These are phyloP conservation scores for Leccinum fibrillosum DNA, from an alignment of 768 basidiomycete genomes.

Conservation along the genomic window DNA sequence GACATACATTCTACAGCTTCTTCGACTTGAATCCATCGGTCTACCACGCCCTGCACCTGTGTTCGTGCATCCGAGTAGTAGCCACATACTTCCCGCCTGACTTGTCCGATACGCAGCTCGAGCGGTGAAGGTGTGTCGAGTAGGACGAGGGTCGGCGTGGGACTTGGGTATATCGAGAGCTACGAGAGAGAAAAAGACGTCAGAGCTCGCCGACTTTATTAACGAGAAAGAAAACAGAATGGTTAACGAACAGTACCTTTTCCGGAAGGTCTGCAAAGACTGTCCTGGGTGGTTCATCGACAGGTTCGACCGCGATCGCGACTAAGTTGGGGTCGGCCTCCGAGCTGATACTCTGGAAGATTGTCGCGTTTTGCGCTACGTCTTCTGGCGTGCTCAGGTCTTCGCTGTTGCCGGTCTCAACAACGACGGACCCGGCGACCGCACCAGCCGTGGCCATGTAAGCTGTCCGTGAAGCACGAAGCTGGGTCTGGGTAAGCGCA, in stretches of 20 bases:
- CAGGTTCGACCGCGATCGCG: conserved; percentile 2
- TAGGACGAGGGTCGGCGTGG: conserved; percentile 61
- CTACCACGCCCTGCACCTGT: conserved; percentile 68
- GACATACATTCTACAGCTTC: conserved; percentile 78
- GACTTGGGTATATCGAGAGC: conserved; percentile 80
- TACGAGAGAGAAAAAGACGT: conserved; percentile 27
- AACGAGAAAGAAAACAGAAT: background rate
- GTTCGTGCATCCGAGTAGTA: conserved; percentile 57
- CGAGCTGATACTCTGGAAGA: background rate
- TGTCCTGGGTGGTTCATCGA: conserved; percentile 7
- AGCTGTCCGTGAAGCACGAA: conserved; percentile 25
- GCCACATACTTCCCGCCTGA: conserved; percentile 55
- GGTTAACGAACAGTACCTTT: conserved; percentile 17
- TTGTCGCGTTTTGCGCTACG: background rate
- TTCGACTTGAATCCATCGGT: conserved; percentile 84
- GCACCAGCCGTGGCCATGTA: conserved; percentile 18
- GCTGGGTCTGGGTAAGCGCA: conserved; percentile 4
- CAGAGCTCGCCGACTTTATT: background rate
- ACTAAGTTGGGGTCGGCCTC: background rate
- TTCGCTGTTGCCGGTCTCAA: conserved; percentile 9
- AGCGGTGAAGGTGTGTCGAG: conserved; percentile 73
- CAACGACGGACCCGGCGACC: conserved; percentile 13
- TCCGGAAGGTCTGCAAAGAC: conserved; percentile 22
- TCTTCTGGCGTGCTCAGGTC: conserved; percentile 5
- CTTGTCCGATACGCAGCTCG: conserved; percentile 71